Percentiles rank a stretch among this genome's conserved stretches.
Conservation (phyloP, 176 grass and related monocot genomes). For the Miscanthus lutarioriparius region DNA sequence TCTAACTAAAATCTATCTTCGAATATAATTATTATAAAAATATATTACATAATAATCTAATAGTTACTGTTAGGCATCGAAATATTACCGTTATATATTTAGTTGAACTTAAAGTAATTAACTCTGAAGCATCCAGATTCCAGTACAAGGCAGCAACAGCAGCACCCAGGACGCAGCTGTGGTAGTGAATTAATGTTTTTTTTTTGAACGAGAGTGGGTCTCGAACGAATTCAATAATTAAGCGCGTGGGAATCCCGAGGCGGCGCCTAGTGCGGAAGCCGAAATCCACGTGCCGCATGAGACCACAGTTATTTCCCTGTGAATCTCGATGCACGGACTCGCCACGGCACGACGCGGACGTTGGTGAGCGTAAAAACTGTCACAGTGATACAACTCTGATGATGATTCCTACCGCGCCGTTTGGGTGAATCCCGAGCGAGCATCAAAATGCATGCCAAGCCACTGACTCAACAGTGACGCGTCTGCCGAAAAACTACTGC, state of each 20-base stretch:
- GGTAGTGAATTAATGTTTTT: too few relatives aligned
- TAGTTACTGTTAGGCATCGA: too few relatives aligned
- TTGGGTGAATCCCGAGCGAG: not conserved
- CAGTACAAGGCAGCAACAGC: not conserved
- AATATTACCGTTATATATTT: too few relatives aligned
- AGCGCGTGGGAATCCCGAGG: constrained; percentile 28
- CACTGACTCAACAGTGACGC: not conserved
- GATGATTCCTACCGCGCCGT: too few relatives aligned
- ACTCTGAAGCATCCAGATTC: too few relatives aligned
- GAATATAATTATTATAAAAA: too few relatives aligned
- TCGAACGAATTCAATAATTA: constrained; percentile 6
- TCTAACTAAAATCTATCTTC: too few relatives aligned
- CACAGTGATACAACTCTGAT: not conserved
- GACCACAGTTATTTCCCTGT: constrained; percentile 29
- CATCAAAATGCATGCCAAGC: not conserved
- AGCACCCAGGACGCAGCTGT: too few relatives aligned
- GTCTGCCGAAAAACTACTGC: not conserved
- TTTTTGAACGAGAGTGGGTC: too few relatives aligned
- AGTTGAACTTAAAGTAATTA: too few relatives aligned
- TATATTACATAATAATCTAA: too few relatives aligned
- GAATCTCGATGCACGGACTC: constrained; percentile 36
- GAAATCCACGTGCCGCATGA: constrained; percentile 32
- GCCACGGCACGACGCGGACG: not conserved
- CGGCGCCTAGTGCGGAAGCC: not conserved
- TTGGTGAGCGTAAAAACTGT: not conserved